phyloP scores from a whole-genome alignment of 805 yeast species.

The Starmerella kuoi region DNA sequence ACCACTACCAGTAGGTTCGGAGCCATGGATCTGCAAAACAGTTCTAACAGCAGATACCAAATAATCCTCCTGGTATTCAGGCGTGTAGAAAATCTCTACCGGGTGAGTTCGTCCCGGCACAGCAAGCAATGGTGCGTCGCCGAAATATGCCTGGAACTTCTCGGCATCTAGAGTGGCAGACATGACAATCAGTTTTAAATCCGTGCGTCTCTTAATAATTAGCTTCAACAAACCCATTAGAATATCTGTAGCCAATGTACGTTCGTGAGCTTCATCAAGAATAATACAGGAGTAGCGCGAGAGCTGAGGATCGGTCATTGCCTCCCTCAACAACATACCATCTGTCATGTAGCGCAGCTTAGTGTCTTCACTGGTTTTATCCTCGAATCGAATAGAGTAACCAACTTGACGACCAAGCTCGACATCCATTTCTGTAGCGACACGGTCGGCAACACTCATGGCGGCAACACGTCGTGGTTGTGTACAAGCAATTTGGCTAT shows the following conservation, averaged over 20 bases:
- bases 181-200: constrained; percentile 86
- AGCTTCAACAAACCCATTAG: constrained; percentile 89
- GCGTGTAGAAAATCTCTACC: constrained; percentile 92
- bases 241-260: constrained; percentile 93
- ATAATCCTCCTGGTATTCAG: constrained; percentile 91
- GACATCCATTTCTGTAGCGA: constrained; percentile 95
- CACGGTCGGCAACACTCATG: constrained; percentile 55
- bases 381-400: constrained; percentile 87
- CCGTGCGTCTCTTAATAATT: constrained; percentile 66
- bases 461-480: constrained; percentile 97
- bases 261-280: constrained; percentile 95
- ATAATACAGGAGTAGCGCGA: constrained; percentile 76
- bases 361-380: constrained; percentile 68
- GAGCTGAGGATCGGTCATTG: constrained; percentile 88
- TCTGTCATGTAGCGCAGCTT: constrained; percentile 93
- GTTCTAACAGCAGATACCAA: constrained; percentile 91
- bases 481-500: constrained; percentile 87
- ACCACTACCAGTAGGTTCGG: constrained; percentile 25
- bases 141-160: constrained; percentile 81
- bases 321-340: constrained; percentile 95
- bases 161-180: constrained; percentile 97
- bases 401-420: constrained; percentile 89
- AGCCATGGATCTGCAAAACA: constrained; percentile 86
- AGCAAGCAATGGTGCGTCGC: constrained; percentile 83
- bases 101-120: constrained; percentile 98